Evolutionary conservation across 805 yeast species (phyloP), one percentile per base, ranked within the genome.

Genomic region (Scheffersomyces stipitis): DNA sequence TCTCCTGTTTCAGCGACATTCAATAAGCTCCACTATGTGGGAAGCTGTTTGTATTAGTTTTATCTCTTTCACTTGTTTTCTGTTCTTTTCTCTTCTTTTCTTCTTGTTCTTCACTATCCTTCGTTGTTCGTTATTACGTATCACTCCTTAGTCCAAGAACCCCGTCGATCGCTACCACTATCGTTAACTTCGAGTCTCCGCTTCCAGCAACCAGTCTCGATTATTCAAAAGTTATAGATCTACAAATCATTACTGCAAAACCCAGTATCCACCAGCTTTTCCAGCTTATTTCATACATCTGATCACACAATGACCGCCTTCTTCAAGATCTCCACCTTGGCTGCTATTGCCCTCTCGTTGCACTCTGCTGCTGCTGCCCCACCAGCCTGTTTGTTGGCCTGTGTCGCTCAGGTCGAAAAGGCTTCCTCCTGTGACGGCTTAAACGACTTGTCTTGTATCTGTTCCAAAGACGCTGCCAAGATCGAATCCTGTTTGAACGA

Each of bases 351-450:
- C 35, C 60, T 74, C 20, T 58, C 64, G 42, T 50, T 71, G 39
- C 66, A 75, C 16, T 53, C 71, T 22, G 49, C 36, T 18, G 73
- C 74, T 20, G 76, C 79, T 31, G 82, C 86, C 37, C 93, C 96
- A 34, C 96, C 96, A 42, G 96, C 96, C 26, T 89, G 96, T 72
- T 67, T 89, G 48, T 72, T 89, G 60, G 95, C 96, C 28, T 88
- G 96, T 76, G 91, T 86, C 41, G 75, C 87, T 39, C 73, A 78
- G 53, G 90, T 84, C 38, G 70, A 75, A 44, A 75, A 75, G 58
- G 72, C 80, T 12, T 62, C 77, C 28, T 42, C 66, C 31, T 85
- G 93, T 64, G 49, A 66, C 41, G 69, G 80, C 39, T 60, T 87
- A 60, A 76, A 76, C 60, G 79, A 84, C 54, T 69, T 86, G 48